A percentile compares a stretch with the other conserved stretches of the same genome.
phyloP scores from a whole-genome alignment of 345 rosid species.

The Noccaea caerulescens region DNA sequence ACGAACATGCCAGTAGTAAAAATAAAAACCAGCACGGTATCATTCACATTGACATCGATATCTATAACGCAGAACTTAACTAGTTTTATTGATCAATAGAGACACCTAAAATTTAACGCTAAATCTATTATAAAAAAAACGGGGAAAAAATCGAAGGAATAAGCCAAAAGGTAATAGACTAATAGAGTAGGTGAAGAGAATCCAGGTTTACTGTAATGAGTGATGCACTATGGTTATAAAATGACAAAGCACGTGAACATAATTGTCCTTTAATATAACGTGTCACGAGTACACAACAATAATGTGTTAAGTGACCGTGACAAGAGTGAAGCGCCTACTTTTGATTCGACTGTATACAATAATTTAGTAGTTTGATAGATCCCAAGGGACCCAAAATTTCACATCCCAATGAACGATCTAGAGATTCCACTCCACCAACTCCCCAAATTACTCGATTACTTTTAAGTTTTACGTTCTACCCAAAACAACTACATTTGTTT shows the following conservation, averaged over 20 bases:
- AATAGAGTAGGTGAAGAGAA: conserved; percentile 29
- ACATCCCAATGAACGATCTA: conserved; percentile 37
- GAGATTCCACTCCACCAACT: conserved; percentile 42
- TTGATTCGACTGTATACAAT: conserved; percentile 12
- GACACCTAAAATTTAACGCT: neutral
- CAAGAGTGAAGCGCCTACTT: conserved; percentile 14
- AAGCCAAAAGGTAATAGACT: neutral
- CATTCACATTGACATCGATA: neutral
- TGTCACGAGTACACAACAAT: neutral
- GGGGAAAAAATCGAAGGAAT: neutral
- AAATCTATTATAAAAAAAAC: neutral
- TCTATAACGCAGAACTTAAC: neutral
- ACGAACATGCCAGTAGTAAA: too few species aligned
- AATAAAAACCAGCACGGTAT: neutral
- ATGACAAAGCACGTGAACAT: conserved; percentile 40
- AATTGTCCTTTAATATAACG: conserved; percentile 23
- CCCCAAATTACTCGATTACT: neutral
- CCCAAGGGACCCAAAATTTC: conserved; percentile 28
- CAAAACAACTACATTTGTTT: too few species aligned
- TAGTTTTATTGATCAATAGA: neutral
- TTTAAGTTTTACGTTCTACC: neutral
- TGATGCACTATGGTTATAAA: conserved; percentile 11
- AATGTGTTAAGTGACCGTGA: conserved; percentile 10
- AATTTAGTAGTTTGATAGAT: conserved; percentile 20
- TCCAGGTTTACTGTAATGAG: conserved; percentile 8